Evolutionary conservation across 306 rosid genomes (phyloP).

Genomic region (Rosa lucieae): DNA sequence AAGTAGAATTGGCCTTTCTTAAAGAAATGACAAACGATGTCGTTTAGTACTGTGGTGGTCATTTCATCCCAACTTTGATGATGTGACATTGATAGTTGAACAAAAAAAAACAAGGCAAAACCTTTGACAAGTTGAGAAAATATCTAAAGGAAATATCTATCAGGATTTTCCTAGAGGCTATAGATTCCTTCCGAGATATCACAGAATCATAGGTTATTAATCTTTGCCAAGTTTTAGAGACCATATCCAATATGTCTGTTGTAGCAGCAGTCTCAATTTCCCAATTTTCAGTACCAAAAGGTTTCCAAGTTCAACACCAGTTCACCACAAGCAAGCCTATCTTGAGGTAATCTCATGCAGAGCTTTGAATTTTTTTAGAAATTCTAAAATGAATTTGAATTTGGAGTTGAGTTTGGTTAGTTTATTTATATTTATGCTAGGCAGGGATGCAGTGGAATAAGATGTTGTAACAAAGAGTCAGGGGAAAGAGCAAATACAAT

Average conservation of each 20-base stretch:
- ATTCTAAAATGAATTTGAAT: neutral
- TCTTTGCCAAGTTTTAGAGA: neutral
- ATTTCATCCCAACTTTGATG: neutral
- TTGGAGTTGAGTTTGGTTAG: neutral
- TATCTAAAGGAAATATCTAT: slow-evolving; percentile 7
- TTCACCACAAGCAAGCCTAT: slow-evolving; percentile 30
- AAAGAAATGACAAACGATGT: neutral
- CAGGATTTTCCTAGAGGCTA: neutral
- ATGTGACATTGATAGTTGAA: neutral
- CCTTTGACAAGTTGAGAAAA: slow-evolving; percentile 1
- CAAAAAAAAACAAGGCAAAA: neutral
- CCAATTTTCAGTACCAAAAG: slow-evolving; percentile 31
- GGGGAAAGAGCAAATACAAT: slow-evolving; percentile 23
- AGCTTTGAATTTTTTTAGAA: neutral
- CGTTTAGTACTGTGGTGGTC: neutral
- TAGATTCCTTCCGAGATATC: neutral
- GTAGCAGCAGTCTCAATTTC: slow-evolving; percentile 23
- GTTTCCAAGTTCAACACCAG: slow-evolving; percentile 34
- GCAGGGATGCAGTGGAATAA: slow-evolving; percentile 30
- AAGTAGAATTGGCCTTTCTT: too few relatives aligned
- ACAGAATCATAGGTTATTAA: neutral
- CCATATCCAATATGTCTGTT: slow-evolving; percentile 36
- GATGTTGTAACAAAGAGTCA: slow-evolving; percentile 46
- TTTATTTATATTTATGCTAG: neutral
- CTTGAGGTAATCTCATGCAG: slow-evolving; percentile 44